These are phyloP conservation scores for Corymbia citriodora DNA, from an alignment of 441 rosid species.

Conservation along the genomic window DNA sequence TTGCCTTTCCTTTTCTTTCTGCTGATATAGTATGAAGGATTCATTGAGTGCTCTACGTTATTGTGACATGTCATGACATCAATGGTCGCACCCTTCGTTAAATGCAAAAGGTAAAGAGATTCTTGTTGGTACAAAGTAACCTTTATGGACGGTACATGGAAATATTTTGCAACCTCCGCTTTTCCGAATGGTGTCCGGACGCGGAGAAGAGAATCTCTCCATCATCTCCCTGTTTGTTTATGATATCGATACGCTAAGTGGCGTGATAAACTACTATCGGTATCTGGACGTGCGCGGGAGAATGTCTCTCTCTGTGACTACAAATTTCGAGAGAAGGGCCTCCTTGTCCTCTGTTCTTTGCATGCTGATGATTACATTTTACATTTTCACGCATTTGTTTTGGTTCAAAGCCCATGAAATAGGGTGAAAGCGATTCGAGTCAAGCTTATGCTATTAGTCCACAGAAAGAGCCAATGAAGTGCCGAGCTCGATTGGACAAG, in stretches of 20 bases:
- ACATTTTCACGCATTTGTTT: background rate
- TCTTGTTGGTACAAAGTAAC: background rate
- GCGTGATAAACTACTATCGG: background rate
- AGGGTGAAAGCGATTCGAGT: background rate
- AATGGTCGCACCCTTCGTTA: constrained; percentile 7
- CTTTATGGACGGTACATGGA: constrained; percentile 26
- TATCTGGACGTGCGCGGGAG: background rate
- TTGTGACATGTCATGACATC: constrained; percentile 1
- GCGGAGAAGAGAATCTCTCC: background rate
- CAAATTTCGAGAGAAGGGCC: background rate
- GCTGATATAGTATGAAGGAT: background rate
- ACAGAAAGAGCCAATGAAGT: background rate
- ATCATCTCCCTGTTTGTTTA: background rate
- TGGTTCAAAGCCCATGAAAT: background rate
- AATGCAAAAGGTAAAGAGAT: background rate
- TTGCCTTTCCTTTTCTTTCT: background rate
- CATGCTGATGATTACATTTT: background rate
- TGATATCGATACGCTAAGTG: background rate
- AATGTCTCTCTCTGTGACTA: background rate
- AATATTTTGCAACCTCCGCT: background rate
- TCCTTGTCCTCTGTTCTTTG: background rate
- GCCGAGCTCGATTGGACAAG: background rate
- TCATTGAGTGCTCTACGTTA: background rate
- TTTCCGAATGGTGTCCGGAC: background rate
- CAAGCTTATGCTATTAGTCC: background rate